phyloP scores from a whole-genome alignment of 768 basidiomycete species.

The Termitomyces sp. region DNA sequence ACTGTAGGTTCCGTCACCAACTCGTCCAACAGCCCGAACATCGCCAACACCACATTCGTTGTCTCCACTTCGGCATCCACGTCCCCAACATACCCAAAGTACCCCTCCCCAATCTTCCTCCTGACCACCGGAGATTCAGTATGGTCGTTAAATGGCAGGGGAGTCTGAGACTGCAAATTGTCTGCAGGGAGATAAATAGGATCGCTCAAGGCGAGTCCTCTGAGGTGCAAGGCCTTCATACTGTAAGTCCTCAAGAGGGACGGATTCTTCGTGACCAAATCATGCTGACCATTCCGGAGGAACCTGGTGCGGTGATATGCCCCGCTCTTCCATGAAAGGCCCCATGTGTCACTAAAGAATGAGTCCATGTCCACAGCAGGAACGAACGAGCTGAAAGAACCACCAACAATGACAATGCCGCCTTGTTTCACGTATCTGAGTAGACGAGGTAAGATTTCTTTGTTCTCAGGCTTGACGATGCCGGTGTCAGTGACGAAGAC shows the following conservation, averaged over 20 bases:
- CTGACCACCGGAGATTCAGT: slow-evolving; percentile 26
- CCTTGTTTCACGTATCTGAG: slow-evolving; percentile 28
- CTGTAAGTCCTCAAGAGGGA: slow-evolving; percentile 17
- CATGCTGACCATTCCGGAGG: slow-evolving; percentile 14
- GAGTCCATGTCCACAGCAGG: slow-evolving; percentile 5
- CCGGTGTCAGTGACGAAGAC: slow-evolving; percentile 29
- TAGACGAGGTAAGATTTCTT: slow-evolving; percentile 21
- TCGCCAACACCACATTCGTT: slow-evolving; percentile 28
- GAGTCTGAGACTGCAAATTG: background rate
- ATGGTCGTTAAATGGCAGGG: slow-evolving; percentile 9
- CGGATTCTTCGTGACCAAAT: slow-evolving; percentile 11
- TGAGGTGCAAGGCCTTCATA: slow-evolving; percentile 27
- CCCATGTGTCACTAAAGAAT: slow-evolving; percentile 18
- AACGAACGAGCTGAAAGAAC: slow-evolving; percentile 19
- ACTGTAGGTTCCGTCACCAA: background rate
- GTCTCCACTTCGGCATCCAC: slow-evolving; percentile 33
- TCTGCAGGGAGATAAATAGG: slow-evolving; percentile 19
- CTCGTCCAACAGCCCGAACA: slow-evolving; percentile 28
- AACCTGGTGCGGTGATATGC: slow-evolving; percentile 17
- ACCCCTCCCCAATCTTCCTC: slow-evolving; percentile 25
- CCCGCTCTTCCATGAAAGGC: slow-evolving; percentile 20
- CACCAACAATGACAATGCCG: slow-evolving; percentile 27
- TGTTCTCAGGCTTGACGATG: slow-evolving; percentile 19
- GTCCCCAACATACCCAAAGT: slow-evolving; percentile 35
- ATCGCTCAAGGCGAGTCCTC: slow-evolving; percentile 11